Percentiles rank a stretch among this genome's conserved stretches.
Evolutionary conservation across 129 eudicot genomes (phyloP).

Genomic region (Centella asiatica): DNA sequence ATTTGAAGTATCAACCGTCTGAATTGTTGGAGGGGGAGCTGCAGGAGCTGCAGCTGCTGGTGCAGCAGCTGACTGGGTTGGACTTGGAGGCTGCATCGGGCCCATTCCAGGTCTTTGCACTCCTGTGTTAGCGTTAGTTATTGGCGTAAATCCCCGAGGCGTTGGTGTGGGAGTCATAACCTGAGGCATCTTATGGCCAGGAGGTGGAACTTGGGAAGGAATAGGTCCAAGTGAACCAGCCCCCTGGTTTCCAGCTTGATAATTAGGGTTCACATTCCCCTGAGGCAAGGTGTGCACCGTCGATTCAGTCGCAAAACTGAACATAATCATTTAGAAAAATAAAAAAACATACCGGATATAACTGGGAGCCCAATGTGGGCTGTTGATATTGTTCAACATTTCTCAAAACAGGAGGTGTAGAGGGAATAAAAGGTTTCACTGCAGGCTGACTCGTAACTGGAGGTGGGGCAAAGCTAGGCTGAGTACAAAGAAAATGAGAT

Average conservation of each 20-base stretch:
- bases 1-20: constrained; percentile 82
- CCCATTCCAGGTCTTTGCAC: constrained; percentile 52
- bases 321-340: background rate
- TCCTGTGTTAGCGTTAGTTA: constrained; percentile 39
- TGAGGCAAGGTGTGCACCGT: constrained; percentile 14
- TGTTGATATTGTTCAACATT: constrained; percentile 80
- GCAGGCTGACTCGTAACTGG: constrained; percentile 64
- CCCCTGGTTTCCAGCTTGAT: constrained; percentile 55
- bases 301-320: constrained; percentile 9
- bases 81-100: constrained; percentile 58
- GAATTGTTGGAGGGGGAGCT: constrained; percentile 89
- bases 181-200: constrained; percentile 55
- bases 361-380: constrained; percentile 60
- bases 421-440: constrained; percentile 57
- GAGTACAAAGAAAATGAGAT: background rate
- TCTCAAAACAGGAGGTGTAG: constrained; percentile 60
- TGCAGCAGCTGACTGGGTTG: constrained; percentile 38
- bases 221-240: constrained; percentile 38
- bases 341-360: constrained; percentile 50
- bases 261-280: constrained; percentile 50
- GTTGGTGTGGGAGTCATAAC: constrained; percentile 44
- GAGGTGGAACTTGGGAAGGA: constrained; percentile 45
- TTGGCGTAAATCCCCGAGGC: constrained; percentile 54
- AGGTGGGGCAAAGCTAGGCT: constrained; percentile 60
- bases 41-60: constrained; percentile 56